These are phyloP conservation scores for Pelargonium australe DNA, from an alignment of 441 rosid genomes.

Conservation along the genomic window DNA sequence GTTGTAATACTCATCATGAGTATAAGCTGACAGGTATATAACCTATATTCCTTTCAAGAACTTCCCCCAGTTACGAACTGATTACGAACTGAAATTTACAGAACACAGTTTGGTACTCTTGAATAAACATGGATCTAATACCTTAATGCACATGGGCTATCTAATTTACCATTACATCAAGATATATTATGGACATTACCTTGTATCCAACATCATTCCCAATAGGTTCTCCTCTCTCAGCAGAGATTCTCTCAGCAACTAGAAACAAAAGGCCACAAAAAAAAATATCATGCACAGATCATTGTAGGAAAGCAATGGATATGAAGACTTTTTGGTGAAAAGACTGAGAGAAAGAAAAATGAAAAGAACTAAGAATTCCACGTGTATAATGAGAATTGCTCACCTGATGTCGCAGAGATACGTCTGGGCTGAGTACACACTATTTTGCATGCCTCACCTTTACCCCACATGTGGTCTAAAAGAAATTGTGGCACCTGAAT, in stretches of 20 bases:
- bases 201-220: slow-evolving; percentile 88
- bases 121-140: too few relatives aligned
- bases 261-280: slow-evolving; percentile 20
- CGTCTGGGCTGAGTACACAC: slow-evolving; percentile 98
- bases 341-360: slow-evolving; percentile 3
- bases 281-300: slow-evolving; percentile 17
- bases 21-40: neutral
- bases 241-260: slow-evolving; percentile 93
- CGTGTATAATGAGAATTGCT: slow-evolving; percentile 13
- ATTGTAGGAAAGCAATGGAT: neutral
- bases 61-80: too few relatives aligned
- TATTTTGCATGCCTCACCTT: slow-evolving; percentile 73
- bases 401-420: slow-evolving; percentile 93
- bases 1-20: neutral
- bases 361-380: slow-evolving; percentile 10
- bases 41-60: too few relatives aligned
- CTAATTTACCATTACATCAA: neutral
- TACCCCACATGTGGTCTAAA: slow-evolving; percentile 77
- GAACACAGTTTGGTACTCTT: neutral
- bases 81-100: neutral
- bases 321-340: neutral
- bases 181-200: slow-evolving; percentile 35
- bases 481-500: slow-evolving; percentile 85
- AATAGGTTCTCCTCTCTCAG: slow-evolving; percentile 76
- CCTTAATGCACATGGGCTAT: neutral